Evolutionary conservation across 208 protist species (phyloP).

Genomic region (Borovskyia barvae): DNA sequence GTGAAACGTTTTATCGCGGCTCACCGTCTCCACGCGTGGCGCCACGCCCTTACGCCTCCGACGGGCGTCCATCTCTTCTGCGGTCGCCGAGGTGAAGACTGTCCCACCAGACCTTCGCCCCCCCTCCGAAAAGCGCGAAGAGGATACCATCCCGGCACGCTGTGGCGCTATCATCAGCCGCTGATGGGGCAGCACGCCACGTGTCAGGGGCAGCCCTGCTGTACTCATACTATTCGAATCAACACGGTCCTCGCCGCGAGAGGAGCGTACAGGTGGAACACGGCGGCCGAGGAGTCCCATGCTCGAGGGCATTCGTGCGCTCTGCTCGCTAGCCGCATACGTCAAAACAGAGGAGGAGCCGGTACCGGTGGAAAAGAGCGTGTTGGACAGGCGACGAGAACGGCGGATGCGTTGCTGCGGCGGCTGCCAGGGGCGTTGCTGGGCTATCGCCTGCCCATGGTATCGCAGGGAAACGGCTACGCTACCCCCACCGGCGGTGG

Average conservation of each 20-base stretch:
- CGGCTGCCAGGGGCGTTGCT: background rate
- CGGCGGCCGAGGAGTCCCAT: too few species aligned
- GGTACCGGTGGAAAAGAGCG: conserved; percentile 6
- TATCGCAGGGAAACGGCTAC: background rate
- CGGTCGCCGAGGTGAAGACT: too few species aligned
- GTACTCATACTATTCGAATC: conserved; percentile 3
- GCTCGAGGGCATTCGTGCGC: background rate
- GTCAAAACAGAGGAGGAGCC: conserved; percentile 10
- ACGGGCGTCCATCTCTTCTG: too few species aligned
- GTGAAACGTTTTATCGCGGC: too few species aligned
- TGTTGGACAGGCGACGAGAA: conserved; percentile 22
- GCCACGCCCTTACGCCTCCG: too few species aligned
- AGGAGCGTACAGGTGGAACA: too few species aligned
- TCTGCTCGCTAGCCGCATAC: conserved; percentile 9
- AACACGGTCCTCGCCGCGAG: conserved; percentile 7
- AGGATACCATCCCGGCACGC: too few species aligned
- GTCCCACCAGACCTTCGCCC: too few species aligned
- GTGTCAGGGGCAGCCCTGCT: conserved; percentile 42
- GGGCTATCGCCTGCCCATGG: background rate
- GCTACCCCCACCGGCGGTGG: too few species aligned
- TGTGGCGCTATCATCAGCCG: too few species aligned
- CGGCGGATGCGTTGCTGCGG: conserved; percentile 12
- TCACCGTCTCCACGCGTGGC: too few species aligned
- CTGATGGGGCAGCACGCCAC: conserved; percentile 33
- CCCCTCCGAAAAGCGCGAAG: too few species aligned